Percentiles rank a stretch among this genome's conserved stretches.
Conservation (phyloP, 208 protist genomes). For the Zelonia costaricensis region DNA sequence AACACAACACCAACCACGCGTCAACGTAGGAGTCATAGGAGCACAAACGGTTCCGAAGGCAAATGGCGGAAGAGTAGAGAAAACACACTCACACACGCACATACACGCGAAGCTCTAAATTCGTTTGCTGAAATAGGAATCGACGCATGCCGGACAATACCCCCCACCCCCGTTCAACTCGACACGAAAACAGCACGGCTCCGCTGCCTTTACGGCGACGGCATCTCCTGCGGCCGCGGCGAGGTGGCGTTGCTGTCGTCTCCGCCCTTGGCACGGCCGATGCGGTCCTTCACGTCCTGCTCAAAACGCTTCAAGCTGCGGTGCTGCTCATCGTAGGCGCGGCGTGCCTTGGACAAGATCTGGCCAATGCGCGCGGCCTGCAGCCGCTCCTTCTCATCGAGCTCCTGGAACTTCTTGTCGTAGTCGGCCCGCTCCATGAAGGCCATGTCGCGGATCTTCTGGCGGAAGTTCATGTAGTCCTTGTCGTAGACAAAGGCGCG, state of each 20-base stretch:
- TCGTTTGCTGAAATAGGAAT: no score
- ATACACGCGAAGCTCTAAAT: no score
- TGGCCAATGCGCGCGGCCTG: conserved; percentile 48
- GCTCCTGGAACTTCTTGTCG: conserved; percentile 57
- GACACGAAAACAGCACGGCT: no score
- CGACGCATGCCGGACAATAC: no score
- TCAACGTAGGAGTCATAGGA: no score
- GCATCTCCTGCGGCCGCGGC: conserved; percentile 1
- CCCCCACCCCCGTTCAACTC: no score
- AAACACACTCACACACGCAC: no score
- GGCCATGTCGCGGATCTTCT: conserved; percentile 55
- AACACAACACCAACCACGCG: no score
- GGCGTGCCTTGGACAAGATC: conserved; percentile 45
- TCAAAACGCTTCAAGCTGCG: conserved; percentile 57
- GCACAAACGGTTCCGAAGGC: no score
- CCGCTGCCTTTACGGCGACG: not conserved
- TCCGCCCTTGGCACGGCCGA: conserved; percentile 3
- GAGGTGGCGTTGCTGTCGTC: conserved; percentile 10
- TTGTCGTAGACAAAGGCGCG: conserved; percentile 60
- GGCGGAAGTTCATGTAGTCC: conserved; percentile 70
- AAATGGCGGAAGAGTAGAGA: no score
- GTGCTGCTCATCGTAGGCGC: conserved; percentile 55
- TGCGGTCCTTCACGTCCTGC: conserved; percentile 30
- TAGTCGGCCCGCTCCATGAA: conserved; percentile 59
- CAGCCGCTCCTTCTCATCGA: conserved; percentile 64